These are phyloP conservation scores for Candida sp. DNA, from an alignment of 1,139 yeast species.

Conservation along the genomic window DNA sequence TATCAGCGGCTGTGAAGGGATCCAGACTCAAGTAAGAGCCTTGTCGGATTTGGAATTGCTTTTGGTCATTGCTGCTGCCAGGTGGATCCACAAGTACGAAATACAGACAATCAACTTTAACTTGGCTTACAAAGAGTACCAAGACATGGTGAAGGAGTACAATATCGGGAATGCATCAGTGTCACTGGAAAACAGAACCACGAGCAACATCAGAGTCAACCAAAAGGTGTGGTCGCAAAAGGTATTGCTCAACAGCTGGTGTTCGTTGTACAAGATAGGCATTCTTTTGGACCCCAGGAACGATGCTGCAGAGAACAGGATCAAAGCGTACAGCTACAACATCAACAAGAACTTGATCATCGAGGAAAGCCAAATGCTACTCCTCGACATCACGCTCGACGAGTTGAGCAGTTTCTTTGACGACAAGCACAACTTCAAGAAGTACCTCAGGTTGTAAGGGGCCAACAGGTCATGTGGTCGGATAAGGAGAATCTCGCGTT, in stretches of 20 bases:
- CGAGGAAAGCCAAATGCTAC: slow-evolving; percentile 52
- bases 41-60: slow-evolving; percentile 74
- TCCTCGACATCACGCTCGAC: slow-evolving; percentile 48
- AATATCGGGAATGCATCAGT: slow-evolving; percentile 39
- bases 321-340: slow-evolving; percentile 14
- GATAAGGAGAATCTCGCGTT: neutral
- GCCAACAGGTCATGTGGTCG: neutral
- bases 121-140: slow-evolving; percentile 78
- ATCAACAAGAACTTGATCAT: slow-evolving; percentile 34
- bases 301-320: neutral
- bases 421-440: slow-evolving; percentile 33
- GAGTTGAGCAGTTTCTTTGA: slow-evolving; percentile 41
- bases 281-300: slow-evolving; percentile 32
- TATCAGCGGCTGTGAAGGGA: slow-evolving; percentile 13
- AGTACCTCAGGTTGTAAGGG: slow-evolving; percentile 30
- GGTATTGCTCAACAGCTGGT: slow-evolving; percentile 61
- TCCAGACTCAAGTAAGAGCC: slow-evolving; percentile 39
- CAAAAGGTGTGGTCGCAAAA: slow-evolving; percentile 53
- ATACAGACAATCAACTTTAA: slow-evolving; percentile 70
- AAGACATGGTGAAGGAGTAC: slow-evolving; percentile 51
- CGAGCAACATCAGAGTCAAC: slow-evolving; percentile 39
- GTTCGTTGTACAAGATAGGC: slow-evolving; percentile 42
- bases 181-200: slow-evolving; percentile 31
- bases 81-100: slow-evolving; percentile 66
- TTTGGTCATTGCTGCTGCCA: slow-evolving; percentile 71